A percentile compares a stretch with the other conserved stretches of the same genome.
Conservation (phyloP, 768 basidiomycete genomes). For the Leucosporidium creatinivorum region DNA sequence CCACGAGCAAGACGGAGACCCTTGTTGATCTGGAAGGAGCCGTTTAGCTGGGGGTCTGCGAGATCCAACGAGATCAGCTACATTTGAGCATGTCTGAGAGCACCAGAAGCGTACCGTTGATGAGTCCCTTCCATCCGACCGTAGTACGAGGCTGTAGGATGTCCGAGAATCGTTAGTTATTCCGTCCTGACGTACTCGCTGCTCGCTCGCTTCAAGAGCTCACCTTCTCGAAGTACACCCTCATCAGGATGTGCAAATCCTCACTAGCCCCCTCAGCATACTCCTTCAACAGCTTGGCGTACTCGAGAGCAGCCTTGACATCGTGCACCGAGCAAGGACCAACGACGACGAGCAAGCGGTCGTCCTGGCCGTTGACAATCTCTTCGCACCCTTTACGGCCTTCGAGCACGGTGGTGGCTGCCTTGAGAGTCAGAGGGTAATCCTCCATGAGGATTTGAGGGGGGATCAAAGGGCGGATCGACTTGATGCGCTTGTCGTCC, state of each 20-base stretch:
- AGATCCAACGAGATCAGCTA: not conserved
- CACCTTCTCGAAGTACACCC: conserved; percentile 88
- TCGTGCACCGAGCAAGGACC: conserved; percentile 87
- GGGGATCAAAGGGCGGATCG: conserved; percentile 35
- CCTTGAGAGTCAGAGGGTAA: conserved; percentile 47
- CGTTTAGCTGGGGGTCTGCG: conserved; percentile 77
- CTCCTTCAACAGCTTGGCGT: conserved; percentile 66
- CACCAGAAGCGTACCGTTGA: conserved; percentile 56
- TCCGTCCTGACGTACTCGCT: no score
- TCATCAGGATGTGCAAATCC: conserved; percentile 89
- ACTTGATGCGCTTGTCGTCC: conserved; percentile 31
- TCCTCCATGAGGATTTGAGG: conserved; percentile 47
- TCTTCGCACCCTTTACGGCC: conserved; percentile 71
- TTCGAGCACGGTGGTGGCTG: conserved; percentile 82
- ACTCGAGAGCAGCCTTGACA: conserved; percentile 46
- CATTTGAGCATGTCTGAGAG: not conserved
- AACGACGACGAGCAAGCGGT: conserved; percentile 69
- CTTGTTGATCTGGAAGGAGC: conserved; percentile 87
- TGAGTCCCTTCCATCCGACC: conserved; percentile 97
- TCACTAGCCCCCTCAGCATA: conserved; percentile 75
- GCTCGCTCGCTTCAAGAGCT: not conserved
- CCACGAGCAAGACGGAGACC: conserved; percentile 82
- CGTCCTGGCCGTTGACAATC: conserved; percentile 77
- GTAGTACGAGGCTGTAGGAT: conserved; percentile 59
- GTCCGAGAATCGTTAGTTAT: no score